Percentiles rank a stretch among this genome's conserved stretches.
These are phyloP conservation scores for Mollisia scopiformis DNA, from an alignment of 2,329 filamentous ascomycete species.

Conservation along the genomic window DNA sequence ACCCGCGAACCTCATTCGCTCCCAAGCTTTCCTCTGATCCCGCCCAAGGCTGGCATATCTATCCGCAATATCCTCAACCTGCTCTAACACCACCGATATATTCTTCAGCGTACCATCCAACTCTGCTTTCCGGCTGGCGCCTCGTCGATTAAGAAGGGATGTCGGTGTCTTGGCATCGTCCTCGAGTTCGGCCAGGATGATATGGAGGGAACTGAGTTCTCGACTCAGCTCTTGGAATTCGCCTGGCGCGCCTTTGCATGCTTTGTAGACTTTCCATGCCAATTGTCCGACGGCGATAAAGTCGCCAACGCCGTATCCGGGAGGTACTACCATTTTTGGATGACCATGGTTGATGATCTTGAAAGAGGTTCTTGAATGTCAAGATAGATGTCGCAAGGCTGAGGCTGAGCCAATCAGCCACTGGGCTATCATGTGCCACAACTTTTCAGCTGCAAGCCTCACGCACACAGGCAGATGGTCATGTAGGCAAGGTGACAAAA, in stretches of 20 bases:
- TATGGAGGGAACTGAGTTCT: background rate
- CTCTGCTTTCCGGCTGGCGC: background rate
- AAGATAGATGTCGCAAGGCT: background rate
- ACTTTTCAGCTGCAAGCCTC: too few relatives aligned
- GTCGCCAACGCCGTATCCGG: constrained; percentile 12
- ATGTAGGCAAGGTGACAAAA: too few relatives aligned
- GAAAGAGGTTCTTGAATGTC: background rate
- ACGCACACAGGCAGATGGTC: too few relatives aligned
- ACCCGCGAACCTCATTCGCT: background rate
- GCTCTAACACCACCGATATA: background rate
- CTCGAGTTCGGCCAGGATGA: constrained; percentile 1
- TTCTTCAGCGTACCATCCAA: background rate
- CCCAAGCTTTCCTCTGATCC: constrained; percentile 1
- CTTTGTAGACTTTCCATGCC: constrained; percentile 4
- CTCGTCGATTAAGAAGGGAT: constrained; percentile 2
- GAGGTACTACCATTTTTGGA: background rate
- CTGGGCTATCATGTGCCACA: background rate
- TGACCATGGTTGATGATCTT: background rate
- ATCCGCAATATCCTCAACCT: constrained; percentile 2
- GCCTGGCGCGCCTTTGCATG: constrained; percentile 2
- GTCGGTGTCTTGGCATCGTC: background rate
- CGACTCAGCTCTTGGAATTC: constrained; percentile 2
- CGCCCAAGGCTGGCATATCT: constrained; percentile 2
- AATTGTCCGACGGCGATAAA: constrained; percentile 10
- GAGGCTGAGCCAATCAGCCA: background rate